Evolutionary conservation across 768 basidiomycete genomes (phyloP), one percentile per base, ranked within the genome.

Genomic region (Collybiopsis luxurians): DNA sequence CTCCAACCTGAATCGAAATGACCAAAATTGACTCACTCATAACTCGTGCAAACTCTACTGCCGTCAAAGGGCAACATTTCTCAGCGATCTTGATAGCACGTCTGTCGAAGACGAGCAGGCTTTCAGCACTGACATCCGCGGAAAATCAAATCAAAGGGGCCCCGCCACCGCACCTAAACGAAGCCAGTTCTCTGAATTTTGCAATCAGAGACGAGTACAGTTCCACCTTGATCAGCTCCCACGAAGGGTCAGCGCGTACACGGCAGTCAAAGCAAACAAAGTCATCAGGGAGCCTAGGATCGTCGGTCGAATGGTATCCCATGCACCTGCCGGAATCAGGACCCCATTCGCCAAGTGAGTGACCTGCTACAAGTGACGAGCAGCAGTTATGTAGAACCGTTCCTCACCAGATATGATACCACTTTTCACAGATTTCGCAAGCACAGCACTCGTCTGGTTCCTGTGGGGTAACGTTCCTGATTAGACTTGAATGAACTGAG

Each of bases 231-330:
- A 90, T 85, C 17, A 91, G 72, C 44, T 86, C 82, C 86, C 89
- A 91, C 57, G 83, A 83, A 38, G 77, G 69, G 61, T 89, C 88
- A 12, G 76, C 79, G 48, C 77, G 81, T 45, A 89, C 75, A 31
- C 89, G 85, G 67, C 91, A 93, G 61, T 89, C 85, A 68, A 92
- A 87, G 70, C 90, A 93, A 27, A 79, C 64, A 60, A 90, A 92
- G 56, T 76, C 73, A 0, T 67, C 54, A 2, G 88, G 89, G 42
- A 92, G 72, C 12, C 84, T 80, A 24, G 66, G 60, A 61, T 90
- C 90, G 23, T 76, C 65, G 3, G 68, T 68, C 4, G 81, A 79
- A 63, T 92, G 87, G 67, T 81, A 92, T 73, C 76, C 76, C 69
- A 75, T 75, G 61, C 76, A 77, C 76, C 67, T 66, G 40, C 2